Conservation (phyloP, 495 filamentous ascomycete species). For the Glonium stellatum region DNA sequence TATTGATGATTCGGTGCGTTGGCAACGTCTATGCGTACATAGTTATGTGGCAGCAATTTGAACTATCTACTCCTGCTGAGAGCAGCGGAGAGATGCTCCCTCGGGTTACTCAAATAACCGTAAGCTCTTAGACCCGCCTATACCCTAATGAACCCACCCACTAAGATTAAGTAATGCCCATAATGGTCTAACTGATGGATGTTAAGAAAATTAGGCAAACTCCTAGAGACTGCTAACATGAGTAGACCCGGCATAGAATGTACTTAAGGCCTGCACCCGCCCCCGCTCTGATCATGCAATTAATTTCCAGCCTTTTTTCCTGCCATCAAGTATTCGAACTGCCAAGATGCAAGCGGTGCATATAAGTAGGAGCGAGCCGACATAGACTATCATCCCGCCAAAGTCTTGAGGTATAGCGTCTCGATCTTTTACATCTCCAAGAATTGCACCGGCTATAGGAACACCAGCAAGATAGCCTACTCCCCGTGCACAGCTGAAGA, state of each 20-base stretch:
- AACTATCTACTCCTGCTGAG: no score
- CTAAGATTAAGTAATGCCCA: no score
- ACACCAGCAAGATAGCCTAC: slow-evolving; percentile 9
- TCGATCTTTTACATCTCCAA: background rate
- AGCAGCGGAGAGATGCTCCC: no score
- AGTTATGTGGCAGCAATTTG: no score
- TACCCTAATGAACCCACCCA: no score
- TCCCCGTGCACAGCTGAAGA: slow-evolving; percentile 3
- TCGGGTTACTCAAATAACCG: no score
- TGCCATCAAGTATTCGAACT: slow-evolving; percentile 1
- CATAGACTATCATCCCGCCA: background rate
- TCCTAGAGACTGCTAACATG: no score
- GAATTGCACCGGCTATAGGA: slow-evolving; percentile 6
- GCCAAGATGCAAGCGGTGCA: background rate
- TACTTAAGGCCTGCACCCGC: background rate
- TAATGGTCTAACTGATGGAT: no score
- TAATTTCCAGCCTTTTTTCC: slow-evolving; percentile 1
- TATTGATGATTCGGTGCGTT: background rate
- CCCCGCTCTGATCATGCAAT: background rate
- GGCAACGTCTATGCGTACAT: no score
- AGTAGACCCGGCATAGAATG: background rate
- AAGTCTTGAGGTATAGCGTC: background rate
- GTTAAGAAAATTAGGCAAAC: no score
- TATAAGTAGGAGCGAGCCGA: background rate
- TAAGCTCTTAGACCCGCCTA: no score